A percentile compares a stretch with the other conserved stretches of the same genome.
These are phyloP conservation scores for Suhomyces prunicola DNA, from an alignment of 805 yeast species.

Conservation along the genomic window DNA sequence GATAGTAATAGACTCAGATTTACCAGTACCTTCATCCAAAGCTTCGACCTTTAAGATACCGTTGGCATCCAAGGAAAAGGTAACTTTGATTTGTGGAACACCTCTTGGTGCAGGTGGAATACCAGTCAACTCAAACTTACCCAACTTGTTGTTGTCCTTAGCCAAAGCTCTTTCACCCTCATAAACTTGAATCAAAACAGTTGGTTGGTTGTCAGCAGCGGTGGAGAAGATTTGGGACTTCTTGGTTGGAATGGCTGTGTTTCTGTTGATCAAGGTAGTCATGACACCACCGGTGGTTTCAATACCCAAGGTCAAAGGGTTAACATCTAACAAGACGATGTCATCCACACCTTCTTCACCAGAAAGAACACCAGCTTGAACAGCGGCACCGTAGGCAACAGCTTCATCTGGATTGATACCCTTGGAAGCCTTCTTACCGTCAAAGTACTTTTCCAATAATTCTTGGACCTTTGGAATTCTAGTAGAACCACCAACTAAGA, in stretches of 20 bases:
- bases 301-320: constrained; percentile 98
- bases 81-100: constrained; percentile 98
- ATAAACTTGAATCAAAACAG: constrained; percentile 98
- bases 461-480: constrained; percentile 51
- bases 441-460: constrained; percentile 43
- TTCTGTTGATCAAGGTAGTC: constrained; percentile 98
- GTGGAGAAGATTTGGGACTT: constrained; percentile 99
- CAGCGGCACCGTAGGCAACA: constrained; percentile 77
- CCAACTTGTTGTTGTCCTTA: constrained; percentile 93
- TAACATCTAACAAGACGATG: constrained; percentile 92
- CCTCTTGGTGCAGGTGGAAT: constrained; percentile 99
- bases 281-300: constrained; percentile 99
- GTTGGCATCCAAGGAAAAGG: constrained; percentile 98
- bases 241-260: constrained; percentile 98
- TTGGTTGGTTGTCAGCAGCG: constrained; percentile 97
- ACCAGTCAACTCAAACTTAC: constrained; percentile 97
- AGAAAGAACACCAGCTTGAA: constrained; percentile 97
- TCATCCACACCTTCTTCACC: constrained; percentile 96
- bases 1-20: constrained; percentile 96
- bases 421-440: constrained; percentile 47
- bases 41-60: constrained; percentile 99
- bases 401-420: constrained; percentile 52
- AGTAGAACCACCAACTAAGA: constrained; percentile 49
- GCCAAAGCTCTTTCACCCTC: constrained; percentile 99
- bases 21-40: constrained; percentile 97